These are phyloP conservation scores for Aspergillus udagawae DNA, from an alignment of 2,329 filamentous ascomycete genomes.

Conservation along the genomic window DNA sequence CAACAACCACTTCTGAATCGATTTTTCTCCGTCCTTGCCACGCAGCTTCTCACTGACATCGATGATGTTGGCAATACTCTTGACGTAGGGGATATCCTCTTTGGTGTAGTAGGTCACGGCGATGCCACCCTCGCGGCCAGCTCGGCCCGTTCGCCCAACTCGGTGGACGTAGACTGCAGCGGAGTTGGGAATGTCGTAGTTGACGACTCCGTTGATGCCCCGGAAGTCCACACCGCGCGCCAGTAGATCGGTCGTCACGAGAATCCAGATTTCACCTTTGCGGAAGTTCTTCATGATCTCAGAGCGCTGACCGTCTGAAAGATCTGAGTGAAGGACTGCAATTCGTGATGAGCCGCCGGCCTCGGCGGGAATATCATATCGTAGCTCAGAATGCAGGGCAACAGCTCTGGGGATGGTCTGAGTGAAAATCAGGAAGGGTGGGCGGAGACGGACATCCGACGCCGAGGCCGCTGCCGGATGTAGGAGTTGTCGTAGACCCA, in stretches of 20 bases:
- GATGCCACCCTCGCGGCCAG: slow-evolving; percentile 79
- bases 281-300: slow-evolving; percentile 86
- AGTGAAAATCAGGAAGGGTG: slow-evolving; percentile 92
- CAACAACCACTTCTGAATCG: slow-evolving; percentile 79
- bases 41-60: slow-evolving; percentile 71
- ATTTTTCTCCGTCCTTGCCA: slow-evolving; percentile 48
- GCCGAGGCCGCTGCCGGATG: slow-evolving; percentile 62
- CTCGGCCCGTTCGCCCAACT: slow-evolving; percentile 84
- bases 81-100: slow-evolving; percentile 86
- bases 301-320: slow-evolving; percentile 71
- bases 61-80: slow-evolving; percentile 91
- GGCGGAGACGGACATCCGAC: slow-evolving; percentile 56
- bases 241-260: slow-evolving; percentile 92
- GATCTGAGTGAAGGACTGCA: slow-evolving; percentile 82
- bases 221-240: slow-evolving; percentile 91
- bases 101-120: slow-evolving; percentile 94
- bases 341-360: slow-evolving; percentile 81
- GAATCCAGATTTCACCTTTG: slow-evolving; percentile 87
- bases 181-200: slow-evolving; percentile 94
- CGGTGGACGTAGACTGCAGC: slow-evolving; percentile 90
- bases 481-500: slow-evolving; percentile 83
- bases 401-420: slow-evolving; percentile 90
- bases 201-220: slow-evolving; percentile 92
- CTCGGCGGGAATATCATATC: slow-evolving; percentile 88
- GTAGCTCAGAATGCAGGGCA: slow-evolving; percentile 81